Evolutionary conservation across 352 stramenopile genomes (phyloP).

Genomic region (Phytophthora ramorum): DNA sequence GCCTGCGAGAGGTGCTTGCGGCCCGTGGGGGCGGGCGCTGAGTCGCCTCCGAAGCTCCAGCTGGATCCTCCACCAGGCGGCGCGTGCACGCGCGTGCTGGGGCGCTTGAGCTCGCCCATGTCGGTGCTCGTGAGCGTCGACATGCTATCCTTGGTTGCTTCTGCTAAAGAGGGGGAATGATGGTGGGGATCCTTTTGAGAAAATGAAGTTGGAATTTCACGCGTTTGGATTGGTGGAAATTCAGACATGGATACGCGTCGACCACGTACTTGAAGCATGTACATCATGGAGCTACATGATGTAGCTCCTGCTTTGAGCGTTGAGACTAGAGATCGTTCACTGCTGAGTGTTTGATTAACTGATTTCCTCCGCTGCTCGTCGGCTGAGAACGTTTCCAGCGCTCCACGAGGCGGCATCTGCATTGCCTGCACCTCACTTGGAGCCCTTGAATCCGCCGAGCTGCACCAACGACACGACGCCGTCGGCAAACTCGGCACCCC

Average conservation of each 20-base stretch:
- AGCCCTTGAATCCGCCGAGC: conserved; percentile 70
- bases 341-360: not conserved
- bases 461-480: conserved; percentile 67
- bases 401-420: no score
- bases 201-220: not conserved
- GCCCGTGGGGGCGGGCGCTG: conserved; percentile 13
- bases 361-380: not conserved
- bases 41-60: conserved; percentile 73
- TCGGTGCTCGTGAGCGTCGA: conserved; percentile 87
- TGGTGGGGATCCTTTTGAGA: conserved; percentile 12
- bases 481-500: conserved; percentile 71
- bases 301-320: no score
- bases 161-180: conserved; percentile 5
- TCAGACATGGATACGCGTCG: conserved; percentile 2
- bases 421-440: conserved; percentile 19
- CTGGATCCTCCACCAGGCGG: conserved; percentile 78
- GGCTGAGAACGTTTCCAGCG: no score
- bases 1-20: conserved; percentile 36
- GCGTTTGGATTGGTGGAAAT: conserved; percentile 23
- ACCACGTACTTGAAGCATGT: not conserved
- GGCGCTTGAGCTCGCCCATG: conserved; percentile 84
- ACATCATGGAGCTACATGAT: no score
- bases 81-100: conserved; percentile 80
- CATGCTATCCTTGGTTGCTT: conserved; percentile 40
- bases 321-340: not conserved